Evolutionary conservation across 768 basidiomycete species (phyloP).

Genomic region (Pleurotus djamor): DNA sequence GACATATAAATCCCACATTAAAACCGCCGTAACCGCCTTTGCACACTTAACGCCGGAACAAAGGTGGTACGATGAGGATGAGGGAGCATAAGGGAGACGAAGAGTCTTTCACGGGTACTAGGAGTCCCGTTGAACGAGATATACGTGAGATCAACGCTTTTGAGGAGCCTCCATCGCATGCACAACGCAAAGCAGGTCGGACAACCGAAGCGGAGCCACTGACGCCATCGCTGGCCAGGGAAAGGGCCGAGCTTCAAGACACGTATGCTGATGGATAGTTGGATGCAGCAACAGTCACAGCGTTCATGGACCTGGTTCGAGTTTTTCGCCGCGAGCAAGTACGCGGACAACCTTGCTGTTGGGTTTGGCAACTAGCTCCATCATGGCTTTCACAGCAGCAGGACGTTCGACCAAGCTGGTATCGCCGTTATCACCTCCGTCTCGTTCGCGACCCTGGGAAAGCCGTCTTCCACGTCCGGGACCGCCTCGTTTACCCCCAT

Average conservation of each 20-base stretch:
- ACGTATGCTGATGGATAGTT: neutral
- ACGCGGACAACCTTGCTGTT: constrained; percentile 70
- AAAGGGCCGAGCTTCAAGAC: too few relatives aligned
- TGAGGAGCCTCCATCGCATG: neutral
- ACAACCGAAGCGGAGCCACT: neutral
- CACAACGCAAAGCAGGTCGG: neutral
- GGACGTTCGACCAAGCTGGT: constrained; percentile 70
- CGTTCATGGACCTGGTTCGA: constrained; percentile 47
- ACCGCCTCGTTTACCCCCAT: constrained; percentile 10
- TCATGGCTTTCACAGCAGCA: constrained; percentile 78
- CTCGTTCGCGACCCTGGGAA: constrained; percentile 17
- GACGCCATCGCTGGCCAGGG: too few relatives aligned
- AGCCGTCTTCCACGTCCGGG: constrained; percentile 27
- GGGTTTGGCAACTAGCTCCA: constrained; percentile 72
- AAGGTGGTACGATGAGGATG: neutral
- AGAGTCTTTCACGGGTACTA: neutral
- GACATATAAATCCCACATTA: constrained; percentile 2
- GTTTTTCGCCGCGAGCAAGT: constrained; percentile 81
- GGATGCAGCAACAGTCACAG: neutral
- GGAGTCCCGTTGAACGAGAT: neutral
- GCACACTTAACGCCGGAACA: neutral
- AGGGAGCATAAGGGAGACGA: neutral
- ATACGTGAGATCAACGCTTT: neutral
- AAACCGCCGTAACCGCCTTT: neutral
- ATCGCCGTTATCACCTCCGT: constrained; percentile 9